Base-by-base conservation (phyloP, 805 yeast species). In the Candida hungchunana region DNA sequence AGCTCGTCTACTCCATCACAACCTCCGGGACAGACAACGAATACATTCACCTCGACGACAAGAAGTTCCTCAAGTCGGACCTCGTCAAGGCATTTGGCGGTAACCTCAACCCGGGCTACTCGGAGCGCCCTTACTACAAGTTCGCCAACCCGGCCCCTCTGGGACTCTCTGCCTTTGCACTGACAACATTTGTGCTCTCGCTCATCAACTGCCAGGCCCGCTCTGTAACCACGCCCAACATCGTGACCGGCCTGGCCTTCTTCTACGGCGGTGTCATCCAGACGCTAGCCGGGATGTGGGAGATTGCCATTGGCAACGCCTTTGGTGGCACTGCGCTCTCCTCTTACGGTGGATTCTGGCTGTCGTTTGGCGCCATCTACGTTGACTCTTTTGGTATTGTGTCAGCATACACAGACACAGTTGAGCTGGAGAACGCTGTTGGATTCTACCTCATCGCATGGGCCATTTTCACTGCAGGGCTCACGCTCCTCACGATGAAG, bases 51-150 rank as follows among this genome's bases (percentile, higher is more conserved):
- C 28, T 52, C 8, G 58, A 49, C 31, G 48, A 49, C 25, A 48
- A 52, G 33, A 53, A 52, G 33, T 53, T 44, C 33, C 33, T 43
- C 46, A 68, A 71, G 39, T 65, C 63, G 21, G 83, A 77, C 36
- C 65, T 78, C 37, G 52, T 73, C 39, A 54, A 56, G 8, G 83
- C 83, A 1, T 77, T 78, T 48, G 93, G 89, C 50, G 93, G 90
- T 72, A 62, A 76, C n/a, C 58, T 80, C 53, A 76, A 71, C 44
- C 81, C 86, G 11, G 84, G 80, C 60, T 40, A 60, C 44, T 49
- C 67, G 12, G 58, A 62, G 18, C 65, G 69, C 9, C 72, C 84
- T 13, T 51, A 59, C 7, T 72, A 77, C 49, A 63, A 62, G 38
- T 67, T 68, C 55, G 84, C 74, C 36, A 77, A 78, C 51, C 82